Base-by-base conservation (phyloP, 805 yeast species). In the Pichia deserticola region DNA sequence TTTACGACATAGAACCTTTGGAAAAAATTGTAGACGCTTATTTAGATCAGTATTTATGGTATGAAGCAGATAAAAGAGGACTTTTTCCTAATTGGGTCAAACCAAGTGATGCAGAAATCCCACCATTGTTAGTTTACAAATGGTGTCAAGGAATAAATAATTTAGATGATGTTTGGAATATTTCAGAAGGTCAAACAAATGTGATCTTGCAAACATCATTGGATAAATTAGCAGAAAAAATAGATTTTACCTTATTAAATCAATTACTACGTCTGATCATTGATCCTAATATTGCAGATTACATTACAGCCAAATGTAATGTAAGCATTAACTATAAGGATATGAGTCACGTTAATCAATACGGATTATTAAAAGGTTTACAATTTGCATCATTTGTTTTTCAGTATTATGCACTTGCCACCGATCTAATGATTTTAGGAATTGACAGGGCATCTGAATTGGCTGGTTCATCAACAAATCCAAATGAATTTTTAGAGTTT, bases 21-120 rank as follows among this genome's bases (percentile, higher is more conserved):
- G 99, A 93, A 65, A 93, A 90, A 62, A 88, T 93, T 46, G 89
- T 97, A 0, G 99, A 93, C 69, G 97, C 98, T 0, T 93, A 92
- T 57, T 67, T 93, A 39, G 98, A 92, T 60, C 99, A 93, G 60
- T 93, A 92, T 59, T 69, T 93, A 42, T 93, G 98, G 97, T 92
- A 86, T 66, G 98, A 93, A 62, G 92, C 93, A 9, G 96, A 88
- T 48, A 82, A 86, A 62, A 70, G 97, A 51, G 79, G 82, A 7
- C 67, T 93, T 30, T 93, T 93, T 67, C 99, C 99, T 5, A 84
- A 83, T 62, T 93, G 99, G 99, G 76, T 93, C 38, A 93, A 93
- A 62, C 99, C 99, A 8, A 81, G 86, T 57, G 99, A 93, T 59
- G 77, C 86, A 32, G 99, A 93, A 65, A 84, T 93, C 27, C 95